These are phyloP conservation scores for Lanzia echinophila DNA, from an alignment of 2,329 filamentous ascomycete genomes.

Conservation along the genomic window DNA sequence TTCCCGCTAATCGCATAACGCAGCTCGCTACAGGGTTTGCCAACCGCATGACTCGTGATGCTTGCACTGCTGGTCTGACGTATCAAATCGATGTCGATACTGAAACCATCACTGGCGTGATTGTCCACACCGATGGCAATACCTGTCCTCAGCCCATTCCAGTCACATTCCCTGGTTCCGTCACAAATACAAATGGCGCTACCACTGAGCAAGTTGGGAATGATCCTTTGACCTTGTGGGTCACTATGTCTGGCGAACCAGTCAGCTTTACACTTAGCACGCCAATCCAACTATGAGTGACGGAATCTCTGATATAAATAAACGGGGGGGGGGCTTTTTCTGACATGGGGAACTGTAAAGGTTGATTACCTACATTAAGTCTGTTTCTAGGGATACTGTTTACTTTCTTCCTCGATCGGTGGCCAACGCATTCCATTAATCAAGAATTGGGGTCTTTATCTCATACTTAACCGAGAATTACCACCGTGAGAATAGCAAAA, in stretches of 20 bases:
- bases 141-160: slow-evolving; percentile 21
- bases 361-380: too few relatives aligned
- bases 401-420: slow-evolving; percentile 3
- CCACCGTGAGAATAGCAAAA: not conserved
- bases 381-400: too few relatives aligned
- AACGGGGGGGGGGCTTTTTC: too few relatives aligned
- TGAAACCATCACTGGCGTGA: slow-evolving; percentile 20
- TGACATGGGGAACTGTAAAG: not conserved
- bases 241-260: slow-evolving; percentile 38
- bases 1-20: slow-evolving; percentile 5
- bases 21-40: slow-evolving; percentile 34
- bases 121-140: slow-evolving; percentile 36
- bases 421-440: not conserved
- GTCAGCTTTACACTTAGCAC: slow-evolving; percentile 35
- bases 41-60: slow-evolving; percentile 35
- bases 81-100: slow-evolving; percentile 12
- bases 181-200: slow-evolving; percentile 16
- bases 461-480: slow-evolving; percentile 4
- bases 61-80: slow-evolving; percentile 16
- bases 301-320: too few relatives aligned
- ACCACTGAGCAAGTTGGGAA: slow-evolving; percentile 42
- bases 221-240: slow-evolving; percentile 47
- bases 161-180: slow-evolving; percentile 31
- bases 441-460: not conserved
- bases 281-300: slow-evolving; percentile 9